Evolutionary conservation across 2,329 filamentous ascomycete species (phyloP).

Genomic region (Claviceps sp.): DNA sequence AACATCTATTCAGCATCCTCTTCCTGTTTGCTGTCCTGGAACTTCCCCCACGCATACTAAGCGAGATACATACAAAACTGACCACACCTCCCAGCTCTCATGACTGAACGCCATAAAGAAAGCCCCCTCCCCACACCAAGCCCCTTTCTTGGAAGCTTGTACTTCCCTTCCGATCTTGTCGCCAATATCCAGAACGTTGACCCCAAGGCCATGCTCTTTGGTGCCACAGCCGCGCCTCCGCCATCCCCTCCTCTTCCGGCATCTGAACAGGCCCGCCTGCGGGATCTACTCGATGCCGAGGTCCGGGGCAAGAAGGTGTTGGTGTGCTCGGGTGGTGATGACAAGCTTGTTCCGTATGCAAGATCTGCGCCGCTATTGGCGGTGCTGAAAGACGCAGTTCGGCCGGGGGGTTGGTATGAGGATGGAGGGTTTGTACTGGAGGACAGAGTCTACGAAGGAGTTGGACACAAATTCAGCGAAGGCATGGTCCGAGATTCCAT

Average conservation of each 20-base stretch:
- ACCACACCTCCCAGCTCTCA: constrained; percentile 33
- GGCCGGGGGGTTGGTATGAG: constrained; percentile 32
- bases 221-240: constrained; percentile 23
- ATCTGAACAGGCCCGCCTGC: constrained; percentile 29
- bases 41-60: neutral
- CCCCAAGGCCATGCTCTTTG: constrained; percentile 62
- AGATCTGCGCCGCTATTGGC: constrained; percentile 46
- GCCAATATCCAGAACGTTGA: constrained; percentile 52
- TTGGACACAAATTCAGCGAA: constrained; percentile 55
- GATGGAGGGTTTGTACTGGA: constrained; percentile 45
- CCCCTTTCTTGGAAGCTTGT: constrained; percentile 59
- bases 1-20: no score
- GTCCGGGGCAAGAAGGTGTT: constrained; percentile 52
- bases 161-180: constrained; percentile 62
- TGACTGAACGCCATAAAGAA: constrained; percentile 63
- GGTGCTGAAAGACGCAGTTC: constrained; percentile 42
- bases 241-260: constrained; percentile 16
- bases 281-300: constrained; percentile 30
- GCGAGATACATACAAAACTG: neutral
- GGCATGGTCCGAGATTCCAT: constrained; percentile 56
- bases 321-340: constrained; percentile 49
- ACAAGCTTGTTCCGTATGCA: constrained; percentile 60
- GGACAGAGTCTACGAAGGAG: constrained; percentile 53
- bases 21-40: no score
- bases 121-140: constrained; percentile 38